Conservation (phyloP, 305 asterid species). For the Plantago coronopus region DNA sequence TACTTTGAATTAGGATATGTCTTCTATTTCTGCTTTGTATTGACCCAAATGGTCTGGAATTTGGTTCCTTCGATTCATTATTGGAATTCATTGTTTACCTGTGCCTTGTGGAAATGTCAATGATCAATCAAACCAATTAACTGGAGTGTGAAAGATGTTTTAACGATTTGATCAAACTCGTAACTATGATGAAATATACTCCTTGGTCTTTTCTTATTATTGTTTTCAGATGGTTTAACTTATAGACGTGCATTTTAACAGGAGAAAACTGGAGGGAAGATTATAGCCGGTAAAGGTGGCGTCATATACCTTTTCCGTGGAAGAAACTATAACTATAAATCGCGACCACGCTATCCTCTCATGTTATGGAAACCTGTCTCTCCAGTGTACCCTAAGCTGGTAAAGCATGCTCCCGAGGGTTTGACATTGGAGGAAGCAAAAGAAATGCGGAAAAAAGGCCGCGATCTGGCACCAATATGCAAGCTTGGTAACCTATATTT, state of each 20-base stretch:
- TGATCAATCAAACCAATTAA: no score
- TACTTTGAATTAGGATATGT: no score
- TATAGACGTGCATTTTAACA: conserved; percentile 28
- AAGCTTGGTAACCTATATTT: conserved; percentile 59
- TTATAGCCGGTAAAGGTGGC: conserved; percentile 71
- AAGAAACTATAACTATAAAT: conserved; percentile 75
- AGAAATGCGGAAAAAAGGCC: conserved; percentile 76
- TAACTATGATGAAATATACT: background rate
- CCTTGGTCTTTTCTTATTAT: conserved; percentile 1
- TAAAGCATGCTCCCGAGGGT: conserved; percentile 66
- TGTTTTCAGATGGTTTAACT: conserved; percentile 15
- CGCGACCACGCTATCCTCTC: conserved; percentile 71
- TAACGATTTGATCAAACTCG: background rate
- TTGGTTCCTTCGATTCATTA: no score
- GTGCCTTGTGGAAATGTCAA: no score
- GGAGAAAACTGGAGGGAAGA: conserved; percentile 90
- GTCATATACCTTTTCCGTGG: conserved; percentile 79
- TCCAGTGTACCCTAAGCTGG: conserved; percentile 84
- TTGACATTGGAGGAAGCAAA: conserved; percentile 75
- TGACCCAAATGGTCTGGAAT: no score
- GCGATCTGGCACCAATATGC: conserved; percentile 65
- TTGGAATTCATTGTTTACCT: no score
- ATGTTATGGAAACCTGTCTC: conserved; percentile 88
- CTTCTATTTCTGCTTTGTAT: no score
- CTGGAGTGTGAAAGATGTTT: no score